These are phyloP conservation scores for Aspergillus fructus DNA, from an alignment of 2,329 filamentous ascomycete species.

Conservation along the genomic window DNA sequence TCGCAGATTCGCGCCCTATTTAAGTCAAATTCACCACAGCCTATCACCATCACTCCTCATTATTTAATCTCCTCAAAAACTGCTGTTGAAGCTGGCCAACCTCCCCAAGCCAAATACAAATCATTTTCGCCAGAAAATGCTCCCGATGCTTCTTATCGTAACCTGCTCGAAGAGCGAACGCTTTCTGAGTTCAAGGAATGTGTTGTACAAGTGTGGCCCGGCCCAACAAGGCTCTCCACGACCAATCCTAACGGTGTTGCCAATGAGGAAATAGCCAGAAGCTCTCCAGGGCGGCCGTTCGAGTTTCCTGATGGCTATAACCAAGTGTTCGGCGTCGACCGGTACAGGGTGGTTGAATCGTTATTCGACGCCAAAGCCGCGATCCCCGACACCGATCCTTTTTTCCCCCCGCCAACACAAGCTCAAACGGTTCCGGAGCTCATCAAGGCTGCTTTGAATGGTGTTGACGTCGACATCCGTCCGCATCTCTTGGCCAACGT, in stretches of 20 bases:
- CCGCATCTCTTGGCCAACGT: slow-evolving; percentile 83
- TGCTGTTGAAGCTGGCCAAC: slow-evolving; percentile 79
- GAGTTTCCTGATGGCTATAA: slow-evolving; percentile 98
- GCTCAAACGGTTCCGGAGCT: slow-evolving; percentile 80
- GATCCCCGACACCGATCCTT: slow-evolving; percentile 50
- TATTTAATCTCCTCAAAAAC: slow-evolving; percentile 87
- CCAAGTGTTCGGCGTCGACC: slow-evolving; percentile 86
- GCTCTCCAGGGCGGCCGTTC: slow-evolving; percentile 78
- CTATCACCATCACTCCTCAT: slow-evolving; percentile 75
- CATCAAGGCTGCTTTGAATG: slow-evolving; percentile 72
- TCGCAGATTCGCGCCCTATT: slow-evolving; percentile 82
- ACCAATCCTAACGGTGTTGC: slow-evolving; percentile 53
- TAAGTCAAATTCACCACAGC: slow-evolving; percentile 63
- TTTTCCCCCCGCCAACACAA: slow-evolving; percentile 58
- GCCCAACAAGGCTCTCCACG: slow-evolving; percentile 64
- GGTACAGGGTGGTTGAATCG: slow-evolving; percentile 81
- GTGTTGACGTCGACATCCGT: slow-evolving; percentile 85
- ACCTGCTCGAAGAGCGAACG: slow-evolving; percentile 86
- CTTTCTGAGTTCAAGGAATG: slow-evolving; percentile 97
- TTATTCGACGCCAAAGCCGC: slow-evolving; percentile 86
- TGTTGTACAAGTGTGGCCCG: slow-evolving; percentile 89
- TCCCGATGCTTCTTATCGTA: slow-evolving; percentile 69
- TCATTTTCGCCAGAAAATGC: slow-evolving; percentile 62
- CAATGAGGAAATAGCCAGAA: slow-evolving; percentile 74
- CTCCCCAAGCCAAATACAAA: slow-evolving; percentile 73